Evolutionary conservation across 2,329 filamentous ascomycete species (phyloP), one percentile per base, ranked within the genome.

Genomic region (Sporothrix schenckii): DNA sequence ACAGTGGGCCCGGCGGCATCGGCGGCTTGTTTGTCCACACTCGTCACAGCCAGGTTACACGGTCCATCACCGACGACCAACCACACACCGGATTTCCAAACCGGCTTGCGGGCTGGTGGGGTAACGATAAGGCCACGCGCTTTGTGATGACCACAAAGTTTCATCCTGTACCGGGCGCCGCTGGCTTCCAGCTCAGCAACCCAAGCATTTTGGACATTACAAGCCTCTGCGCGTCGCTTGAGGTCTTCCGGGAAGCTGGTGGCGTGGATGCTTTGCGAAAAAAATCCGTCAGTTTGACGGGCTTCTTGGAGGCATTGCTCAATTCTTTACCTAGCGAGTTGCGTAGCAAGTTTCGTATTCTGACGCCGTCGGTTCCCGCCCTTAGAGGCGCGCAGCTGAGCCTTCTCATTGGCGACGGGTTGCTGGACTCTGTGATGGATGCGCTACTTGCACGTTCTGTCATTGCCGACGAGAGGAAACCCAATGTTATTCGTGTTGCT

Each of bases 121-220:
- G 93, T 54, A 91, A 89, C 68, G 90, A 93, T 80, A 93, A 93
- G 80, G 80, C 82, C 66, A 88, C 87, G 49, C 85, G 94, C 7
- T 97, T 97, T 81, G 85, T 87, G 47, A 97, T 97, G 93, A 88
- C 89, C 69, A 94, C 92, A 79, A 82, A 84, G 71, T 97, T 96
- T 79, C 82, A 88, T 39, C 92, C 94, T 5, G 92, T 92, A 6
- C 81, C 87, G 1, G 93, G 93, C 50, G 93, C 93, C 0, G 88
- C 85, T 34, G 94, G 93, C 7, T 97, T 89, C 80, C 92, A 97
- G 79, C 79, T 95, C 24, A 93, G 90, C 69, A 97, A 97, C 78
- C 92, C 91, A 1, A 92, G 89, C 0, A 91, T 90, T 10, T 83
- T 95, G 6, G 92, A 97, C 76, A 85, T 94, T 58, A 91, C 91